Conservation (phyloP, 495 filamentous ascomycete species). For the Talaromyces nanjingensis region DNA sequence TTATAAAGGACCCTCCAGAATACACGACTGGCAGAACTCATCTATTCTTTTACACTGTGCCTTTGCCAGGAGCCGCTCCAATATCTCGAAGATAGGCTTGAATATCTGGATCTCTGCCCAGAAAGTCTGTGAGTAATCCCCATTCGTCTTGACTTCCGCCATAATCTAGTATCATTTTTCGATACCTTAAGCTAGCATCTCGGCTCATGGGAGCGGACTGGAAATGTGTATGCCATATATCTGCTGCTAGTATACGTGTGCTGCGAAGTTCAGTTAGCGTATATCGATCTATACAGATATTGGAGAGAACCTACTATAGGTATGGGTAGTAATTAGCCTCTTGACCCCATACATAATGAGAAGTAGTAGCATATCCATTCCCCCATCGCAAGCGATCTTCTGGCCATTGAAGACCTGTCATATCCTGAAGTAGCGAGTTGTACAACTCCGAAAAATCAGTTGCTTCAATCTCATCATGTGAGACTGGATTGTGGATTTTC, state of each 20-base stretch:
- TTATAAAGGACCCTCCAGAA: too few relatives aligned
- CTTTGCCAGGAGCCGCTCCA: constrained; percentile 12
- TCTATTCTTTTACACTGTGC: not conserved
- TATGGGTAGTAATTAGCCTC: constrained; percentile 72
- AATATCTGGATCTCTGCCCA: constrained; percentile 41
- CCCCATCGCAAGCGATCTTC: constrained; percentile 54
- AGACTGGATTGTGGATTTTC: constrained; percentile 63
- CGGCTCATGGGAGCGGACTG: constrained; percentile 44
- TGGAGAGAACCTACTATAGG: constrained; percentile 43
- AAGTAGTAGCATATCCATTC: constrained; percentile 61
- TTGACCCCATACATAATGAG: constrained; percentile 64
- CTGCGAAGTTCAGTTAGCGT: not conserved
- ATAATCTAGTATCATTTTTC: constrained; percentile 44
- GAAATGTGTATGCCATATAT: constrained; percentile 51
- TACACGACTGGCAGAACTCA: not conserved
- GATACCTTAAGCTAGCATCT: constrained; percentile 39
- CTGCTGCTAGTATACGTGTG: constrained; percentile 21
- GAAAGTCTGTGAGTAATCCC: constrained; percentile 42
- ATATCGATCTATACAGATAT: too few relatives aligned
- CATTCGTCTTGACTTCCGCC: constrained; percentile 50
- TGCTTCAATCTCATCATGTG: constrained; percentile 56
- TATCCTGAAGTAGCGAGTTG: constrained; percentile 62
- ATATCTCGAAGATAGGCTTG: constrained; percentile 47
- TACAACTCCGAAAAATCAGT: constrained; percentile 59
- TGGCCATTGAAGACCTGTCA: constrained; percentile 56